Evolutionary conservation across 306 rosid species (phyloP).

Genomic region (Vicia sativa): DNA sequence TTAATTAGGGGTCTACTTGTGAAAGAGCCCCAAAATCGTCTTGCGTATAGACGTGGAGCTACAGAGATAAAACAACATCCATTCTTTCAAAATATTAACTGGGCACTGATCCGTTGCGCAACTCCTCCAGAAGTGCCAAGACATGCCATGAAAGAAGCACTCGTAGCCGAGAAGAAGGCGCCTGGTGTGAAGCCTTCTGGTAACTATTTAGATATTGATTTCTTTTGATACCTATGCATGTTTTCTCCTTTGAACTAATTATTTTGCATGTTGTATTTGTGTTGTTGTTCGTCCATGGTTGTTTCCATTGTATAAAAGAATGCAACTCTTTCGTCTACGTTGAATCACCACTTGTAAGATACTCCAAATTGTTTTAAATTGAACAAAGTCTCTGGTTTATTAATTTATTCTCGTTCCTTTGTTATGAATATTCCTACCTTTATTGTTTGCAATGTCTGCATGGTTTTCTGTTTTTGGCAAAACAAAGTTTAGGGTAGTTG

Average conservation of each 20-base stretch:
- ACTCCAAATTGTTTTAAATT: constrained; percentile 34
- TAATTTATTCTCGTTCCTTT: constrained; percentile 7
- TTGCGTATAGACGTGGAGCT: constrained; percentile 93
- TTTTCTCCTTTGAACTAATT: constrained; percentile 41
- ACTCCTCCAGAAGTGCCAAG: constrained; percentile 86
- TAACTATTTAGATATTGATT: constrained; percentile 93
- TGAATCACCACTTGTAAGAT: constrained; percentile 45
- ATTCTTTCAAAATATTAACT: constrained; percentile 85
- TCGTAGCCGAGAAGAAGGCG: constrained; percentile 51
- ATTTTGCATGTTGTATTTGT: constrained; percentile 46
- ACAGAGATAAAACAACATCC: constrained; percentile 94
- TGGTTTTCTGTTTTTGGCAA: not conserved
- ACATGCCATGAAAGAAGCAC: constrained; percentile 49
- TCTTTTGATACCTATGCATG: constrained; percentile 62
- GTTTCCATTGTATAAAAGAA: constrained; percentile 54
- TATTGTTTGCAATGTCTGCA: not conserved
- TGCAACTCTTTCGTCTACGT: constrained; percentile 38
- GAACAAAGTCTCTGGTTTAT: constrained; percentile 30
- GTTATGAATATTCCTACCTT: not conserved
- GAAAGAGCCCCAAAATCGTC: constrained; percentile 96
- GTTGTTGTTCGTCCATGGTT: constrained; percentile 50
- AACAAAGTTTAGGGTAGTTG: not conserved
- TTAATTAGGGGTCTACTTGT: constrained; percentile 90
- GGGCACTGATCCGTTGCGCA: constrained; percentile 98
- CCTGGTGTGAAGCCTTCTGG: constrained; percentile 85